Conservation (phyloP, 1,139 yeast genomes). For the Pichia sp. region DNA sequence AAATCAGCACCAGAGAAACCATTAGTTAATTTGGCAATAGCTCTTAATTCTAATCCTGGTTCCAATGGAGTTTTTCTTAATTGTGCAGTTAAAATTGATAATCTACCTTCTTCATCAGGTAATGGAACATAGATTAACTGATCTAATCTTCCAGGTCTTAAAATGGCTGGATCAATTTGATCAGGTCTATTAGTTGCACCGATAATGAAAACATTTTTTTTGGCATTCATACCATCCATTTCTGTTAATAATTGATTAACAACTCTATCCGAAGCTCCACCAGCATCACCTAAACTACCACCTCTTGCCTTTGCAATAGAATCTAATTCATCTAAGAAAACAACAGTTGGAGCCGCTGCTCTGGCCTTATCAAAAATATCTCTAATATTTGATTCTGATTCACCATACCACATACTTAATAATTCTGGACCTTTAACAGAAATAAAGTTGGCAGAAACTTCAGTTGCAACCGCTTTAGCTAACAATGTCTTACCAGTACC, state of each 20-base stretch:
- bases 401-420: slow-evolving; percentile 99
- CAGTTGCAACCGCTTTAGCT: slow-evolving; percentile 98
- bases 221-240: slow-evolving; percentile 99
- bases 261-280: slow-evolving; percentile 98
- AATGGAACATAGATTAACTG: slow-evolving; percentile 97
- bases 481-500: slow-evolving; percentile 98
- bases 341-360: slow-evolving; percentile 98
- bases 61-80: slow-evolving; percentile 97
- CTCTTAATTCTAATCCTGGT: slow-evolving; percentile 84
- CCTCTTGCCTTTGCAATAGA: slow-evolving; percentile 98
- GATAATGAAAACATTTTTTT: slow-evolving; percentile 95
- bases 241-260: slow-evolving; percentile 97
- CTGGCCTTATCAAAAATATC: slow-evolving; percentile 97
- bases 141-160: slow-evolving; percentile 99
- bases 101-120: slow-evolving; percentile 92
- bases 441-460: slow-evolving; percentile 93
- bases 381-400: slow-evolving; percentile 93
- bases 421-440: slow-evolving; percentile 97
- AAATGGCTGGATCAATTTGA: slow-evolving; percentile 96
- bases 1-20: slow-evolving; percentile 99
- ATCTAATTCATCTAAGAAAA: slow-evolving; percentile 94
- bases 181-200: slow-evolving; percentile 99
- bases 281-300: slow-evolving; percentile 87
- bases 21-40: slow-evolving; percentile 86
- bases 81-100: slow-evolving; percentile 91